phyloP scores from a whole-genome alignment of 1,284 basidiomycete genomes.

The Mycena sp. region DNA sequence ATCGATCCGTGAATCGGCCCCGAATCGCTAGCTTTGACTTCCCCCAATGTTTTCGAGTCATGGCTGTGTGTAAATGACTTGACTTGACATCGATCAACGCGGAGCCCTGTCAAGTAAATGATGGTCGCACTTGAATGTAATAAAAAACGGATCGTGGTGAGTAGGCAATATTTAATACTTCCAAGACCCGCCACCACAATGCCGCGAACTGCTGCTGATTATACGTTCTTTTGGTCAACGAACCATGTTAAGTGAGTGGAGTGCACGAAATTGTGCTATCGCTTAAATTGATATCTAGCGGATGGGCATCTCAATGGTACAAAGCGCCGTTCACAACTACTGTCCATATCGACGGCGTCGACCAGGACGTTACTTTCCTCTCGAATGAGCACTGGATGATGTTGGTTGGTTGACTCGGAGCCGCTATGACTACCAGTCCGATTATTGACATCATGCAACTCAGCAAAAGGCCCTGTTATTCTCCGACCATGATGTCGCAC shows the following conservation, averaged over 20 bases:
- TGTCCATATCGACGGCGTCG: constrained; percentile 44
- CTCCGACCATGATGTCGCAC: constrained; percentile 51
- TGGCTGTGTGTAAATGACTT: no score
- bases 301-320: constrained; percentile 67
- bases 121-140: no score
- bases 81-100: background rate
- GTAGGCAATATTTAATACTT: no score
- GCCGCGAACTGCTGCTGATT: constrained; percentile 40
- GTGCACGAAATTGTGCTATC: background rate
- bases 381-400: constrained; percentile 75
- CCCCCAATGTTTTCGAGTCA: no score
- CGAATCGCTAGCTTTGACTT: no score
- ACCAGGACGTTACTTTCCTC: constrained; percentile 49
- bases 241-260: constrained; percentile 50
- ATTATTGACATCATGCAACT: background rate
- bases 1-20: no score
- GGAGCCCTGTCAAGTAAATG: background rate
- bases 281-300: constrained; percentile 39
- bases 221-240: constrained; percentile 61
- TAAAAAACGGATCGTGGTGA: no score
- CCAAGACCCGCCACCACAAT: no score
- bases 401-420: constrained; percentile 41
- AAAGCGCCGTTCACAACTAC: constrained; percentile 53
- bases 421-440: background rate
- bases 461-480: constrained; percentile 66